A percentile compares a stretch with the other conserved stretches of the same genome.
Evolutionary conservation across 306 rosid species (phyloP).

Genomic region (Rosa persica): DNA sequence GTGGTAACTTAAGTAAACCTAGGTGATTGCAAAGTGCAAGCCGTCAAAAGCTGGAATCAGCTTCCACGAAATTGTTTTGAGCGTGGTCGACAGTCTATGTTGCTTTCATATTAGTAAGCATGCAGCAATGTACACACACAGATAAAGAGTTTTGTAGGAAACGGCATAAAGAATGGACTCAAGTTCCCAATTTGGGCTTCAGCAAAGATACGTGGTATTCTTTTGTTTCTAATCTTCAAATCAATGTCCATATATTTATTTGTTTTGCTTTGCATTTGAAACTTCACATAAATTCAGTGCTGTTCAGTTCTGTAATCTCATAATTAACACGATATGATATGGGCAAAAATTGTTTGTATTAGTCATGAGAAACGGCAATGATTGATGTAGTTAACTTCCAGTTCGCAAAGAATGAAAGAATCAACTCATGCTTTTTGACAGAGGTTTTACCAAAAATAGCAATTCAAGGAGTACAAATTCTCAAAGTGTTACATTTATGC

Average conservation of each 20-base stretch:
- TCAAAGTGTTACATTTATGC: not conserved
- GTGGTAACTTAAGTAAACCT: conserved; percentile 38
- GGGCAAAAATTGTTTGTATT: not conserved
- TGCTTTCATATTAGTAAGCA: conserved; percentile 25
- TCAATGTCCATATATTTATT: conserved; percentile 24
- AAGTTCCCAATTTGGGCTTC: conserved; percentile 37
- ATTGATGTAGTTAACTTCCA: not conserved
- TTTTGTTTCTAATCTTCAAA: conserved; percentile 25
- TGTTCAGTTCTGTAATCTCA: conserved; percentile 18
- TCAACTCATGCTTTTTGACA: not conserved
- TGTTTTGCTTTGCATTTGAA: conserved; percentile 5
- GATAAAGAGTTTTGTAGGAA: conserved; percentile 58
- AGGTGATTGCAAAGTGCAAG: conserved; percentile 28
- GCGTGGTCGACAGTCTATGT: conserved; percentile 29
- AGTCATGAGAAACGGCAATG: not conserved
- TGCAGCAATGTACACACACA: conserved; percentile 37
- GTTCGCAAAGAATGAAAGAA: not conserved
- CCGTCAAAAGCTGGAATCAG: conserved; percentile 25
- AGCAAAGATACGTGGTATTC: conserved; percentile 30
- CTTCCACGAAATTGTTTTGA: conserved; percentile 30
- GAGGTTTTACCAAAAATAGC: not conserved
- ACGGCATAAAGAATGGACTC: conserved; percentile 22
- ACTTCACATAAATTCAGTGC: conserved; percentile 2
- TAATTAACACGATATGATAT: not conserved
- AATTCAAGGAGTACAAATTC: conserved; percentile 2